Conservation (phyloP, 306 rosid species). For the Prunus armeniaca region DNA sequence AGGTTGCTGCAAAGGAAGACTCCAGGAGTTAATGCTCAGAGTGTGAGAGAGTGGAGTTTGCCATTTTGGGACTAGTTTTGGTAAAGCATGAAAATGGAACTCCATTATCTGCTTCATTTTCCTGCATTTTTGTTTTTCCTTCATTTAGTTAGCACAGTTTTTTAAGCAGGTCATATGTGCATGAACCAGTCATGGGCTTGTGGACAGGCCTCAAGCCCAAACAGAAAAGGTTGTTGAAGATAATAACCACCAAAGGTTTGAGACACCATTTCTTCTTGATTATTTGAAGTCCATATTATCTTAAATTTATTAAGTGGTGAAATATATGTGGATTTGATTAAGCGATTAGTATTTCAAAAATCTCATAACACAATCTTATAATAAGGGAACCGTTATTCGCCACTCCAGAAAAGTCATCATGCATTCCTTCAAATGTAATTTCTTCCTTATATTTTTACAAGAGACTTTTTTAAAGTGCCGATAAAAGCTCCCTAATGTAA, state of each 20-base stretch:
- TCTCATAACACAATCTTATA: background rate
- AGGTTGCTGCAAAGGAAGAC: background rate
- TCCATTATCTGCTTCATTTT: slow-evolving; percentile 12
- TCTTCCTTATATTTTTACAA: too few relatives aligned
- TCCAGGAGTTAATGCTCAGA: background rate
- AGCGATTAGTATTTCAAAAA: background rate
- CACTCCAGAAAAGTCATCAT: too few relatives aligned
- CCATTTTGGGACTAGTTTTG: slow-evolving; percentile 11
- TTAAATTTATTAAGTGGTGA: background rate
- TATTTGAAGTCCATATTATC: too few relatives aligned
- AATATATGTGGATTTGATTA: background rate
- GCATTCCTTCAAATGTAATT: too few relatives aligned
- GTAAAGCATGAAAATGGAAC: background rate
- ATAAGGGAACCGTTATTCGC: too few relatives aligned
- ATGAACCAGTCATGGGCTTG: background rate
- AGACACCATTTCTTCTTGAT: too few relatives aligned
- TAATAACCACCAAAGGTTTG: too few relatives aligned
- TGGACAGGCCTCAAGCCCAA: background rate
- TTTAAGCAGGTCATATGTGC: background rate
- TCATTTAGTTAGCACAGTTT: background rate
- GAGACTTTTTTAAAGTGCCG: too few relatives aligned
- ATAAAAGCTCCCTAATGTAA: background rate
- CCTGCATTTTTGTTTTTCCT: too few relatives aligned
- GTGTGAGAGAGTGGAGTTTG: background rate
- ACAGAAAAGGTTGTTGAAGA: too few relatives aligned